Base-by-base conservation (phyloP, 768 basidiomycete species). In the Melanogaster broomeanus region DNA sequence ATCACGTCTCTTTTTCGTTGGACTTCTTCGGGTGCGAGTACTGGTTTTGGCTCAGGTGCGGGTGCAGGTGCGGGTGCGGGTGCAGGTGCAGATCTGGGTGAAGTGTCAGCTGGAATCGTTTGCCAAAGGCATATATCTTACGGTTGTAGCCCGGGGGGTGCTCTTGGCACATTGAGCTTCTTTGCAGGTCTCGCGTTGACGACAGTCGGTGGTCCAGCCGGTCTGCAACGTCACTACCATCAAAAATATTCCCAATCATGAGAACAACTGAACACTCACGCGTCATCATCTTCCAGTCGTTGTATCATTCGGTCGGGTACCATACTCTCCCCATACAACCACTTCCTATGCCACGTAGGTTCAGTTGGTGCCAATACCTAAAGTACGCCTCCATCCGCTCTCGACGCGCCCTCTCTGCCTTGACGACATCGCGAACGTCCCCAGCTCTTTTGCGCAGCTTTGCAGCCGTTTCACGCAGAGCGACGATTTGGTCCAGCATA, bases 301-400 rank as follows among this genome's bases (percentile, higher is more conserved):
- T 7, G 25, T 28, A 49, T 33, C 15, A 41, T 35, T 8, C 34
- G 15, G 4, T 49, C 51, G n/a, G 38, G 33, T 2, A 6, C 49
- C 43, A 16, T 43, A 15, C 51, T 43, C 28, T 58, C 53, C 27
- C 55, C 61, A 24, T 60, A 63, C 28, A 68, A 12, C 68, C 68
- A 68, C n/a, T 51, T 11, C 22, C 56, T 58, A 33, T 59, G 54
- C 65, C 69, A 65, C 4, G 5, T 42, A 2, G 59, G 56, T 58
- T 52, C 5, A 55, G 59, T 24, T 71, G 53, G 24, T 57, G 55
- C 65, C 69, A 70, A 30, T 66, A 60, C 27, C 50, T 47, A 33
- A 63, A 70, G 22, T 57, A 69, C 8, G 52, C 27, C 18, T 68
- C 60, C 57, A 70, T 61, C 13, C 68, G 51, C 39, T 60, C 60